Base-by-base conservation (phyloP, 106 monocot genomes). In the Dioscorea dumetorum region DNA sequence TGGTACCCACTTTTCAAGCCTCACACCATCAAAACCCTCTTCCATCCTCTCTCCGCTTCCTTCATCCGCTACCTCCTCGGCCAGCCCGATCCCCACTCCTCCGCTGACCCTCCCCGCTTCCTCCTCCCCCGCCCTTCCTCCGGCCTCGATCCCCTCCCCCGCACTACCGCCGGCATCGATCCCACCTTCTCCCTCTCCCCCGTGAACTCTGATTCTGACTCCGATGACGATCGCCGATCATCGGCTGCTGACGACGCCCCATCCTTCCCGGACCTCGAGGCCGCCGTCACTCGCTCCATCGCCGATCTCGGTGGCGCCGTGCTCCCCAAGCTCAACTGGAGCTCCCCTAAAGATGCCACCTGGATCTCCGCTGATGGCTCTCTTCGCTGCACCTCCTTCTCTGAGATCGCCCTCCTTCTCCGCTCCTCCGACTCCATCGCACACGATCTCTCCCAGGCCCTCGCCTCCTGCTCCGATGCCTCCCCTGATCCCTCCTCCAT, bases 291-390 rank as follows among this genome's bases (percentile, higher is more conserved):
- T 51, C 51, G 14, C 51, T 51, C 51, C 51, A 12, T 51, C 51
- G 12, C 51, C 14, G 14, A 13, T 51, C 51, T 51, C 51, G 95
- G 95, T 9, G 91, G 95, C 65, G 71, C 83, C 14, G 95, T 80
- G 17, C 77, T 97, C 56, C 95, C 95, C 59, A 97, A 97, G 79
- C 86, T 97, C 24, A 97, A 97, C 73, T 97, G 95, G 95, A 88
- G 88, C 70, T 67, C 88, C 6, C 95, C 95, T 9, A 97, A 86
- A 53, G 91, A 97, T 63, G 95, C 95, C 24, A 77, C 95, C 14
- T 86, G 79, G 77, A 88, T 97, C 58, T 70, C 80, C 56, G 23
- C 82, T 48, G 74, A 82, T 15, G 91, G 88, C 10, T 73, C 83
- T 17, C 80, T 91, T 22, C 79, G 78, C 32, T 97, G 91, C 79